Conservation (phyloP, 2,329 filamentous ascomycete species). For the Botryosphaeria dothidea region DNA sequence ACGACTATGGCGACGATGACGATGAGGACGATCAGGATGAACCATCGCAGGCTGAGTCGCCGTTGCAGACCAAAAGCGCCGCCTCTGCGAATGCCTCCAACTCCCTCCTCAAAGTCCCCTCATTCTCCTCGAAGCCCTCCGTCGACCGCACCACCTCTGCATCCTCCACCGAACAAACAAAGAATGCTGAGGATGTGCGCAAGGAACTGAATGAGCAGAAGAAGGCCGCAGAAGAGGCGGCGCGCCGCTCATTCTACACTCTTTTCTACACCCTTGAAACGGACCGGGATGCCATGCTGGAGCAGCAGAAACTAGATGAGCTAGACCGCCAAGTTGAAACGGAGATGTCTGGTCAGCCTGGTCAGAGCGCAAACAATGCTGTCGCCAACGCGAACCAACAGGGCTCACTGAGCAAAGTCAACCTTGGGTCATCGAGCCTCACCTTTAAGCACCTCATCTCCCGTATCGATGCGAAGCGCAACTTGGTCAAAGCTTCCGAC, state of each 20-base stretch:
- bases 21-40: slow-evolving; percentile 51
- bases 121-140: slow-evolving; percentile 62
- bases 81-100: slow-evolving; percentile 57
- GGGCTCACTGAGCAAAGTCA: slow-evolving; percentile 88
- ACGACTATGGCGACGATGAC: slow-evolving; percentile 84
- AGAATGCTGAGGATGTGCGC: slow-evolving; percentile 81
- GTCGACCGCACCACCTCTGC: slow-evolving; percentile 58
- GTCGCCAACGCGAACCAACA: slow-evolving; percentile 64
- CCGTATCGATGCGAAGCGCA: slow-evolving; percentile 88
- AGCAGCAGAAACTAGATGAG: slow-evolving; percentile 95
- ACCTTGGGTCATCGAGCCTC: slow-evolving; percentile 91
- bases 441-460: slow-evolving; percentile 97
- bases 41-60: slow-evolving; percentile 42
- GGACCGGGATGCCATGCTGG: slow-evolving; percentile 93
- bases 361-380: slow-evolving; percentile 55
- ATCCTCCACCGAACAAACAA: slow-evolving; percentile 57
- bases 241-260: slow-evolving; percentile 86
- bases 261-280: slow-evolving; percentile 95
- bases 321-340: slow-evolving; percentile 95
- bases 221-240: slow-evolving; percentile 84
- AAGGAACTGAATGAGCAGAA: slow-evolving; percentile 92
- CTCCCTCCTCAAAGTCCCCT: slow-evolving; percentile 61
- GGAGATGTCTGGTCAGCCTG: slow-evolving; percentile 74
- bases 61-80: slow-evolving; percentile 54
- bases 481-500: slow-evolving; percentile 87